Evolutionary conservation across 345 rosid genomes (phyloP).

Genomic region (Trapa incisa): DNA sequence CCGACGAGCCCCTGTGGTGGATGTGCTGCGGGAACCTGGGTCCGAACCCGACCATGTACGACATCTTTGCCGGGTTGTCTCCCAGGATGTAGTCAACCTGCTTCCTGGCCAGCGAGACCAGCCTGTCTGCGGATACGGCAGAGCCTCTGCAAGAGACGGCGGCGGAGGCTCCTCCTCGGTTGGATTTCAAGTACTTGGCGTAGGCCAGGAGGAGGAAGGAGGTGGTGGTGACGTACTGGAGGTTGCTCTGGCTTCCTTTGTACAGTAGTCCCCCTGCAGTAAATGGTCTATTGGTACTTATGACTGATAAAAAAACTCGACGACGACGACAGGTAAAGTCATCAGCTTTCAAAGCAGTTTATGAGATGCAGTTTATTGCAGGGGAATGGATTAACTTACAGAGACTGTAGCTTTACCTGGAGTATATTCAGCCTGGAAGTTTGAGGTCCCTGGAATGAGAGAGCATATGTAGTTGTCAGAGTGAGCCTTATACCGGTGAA

Average conservation of each 20-base stretch:
- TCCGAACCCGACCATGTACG: conserved; percentile 91
- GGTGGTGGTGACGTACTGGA: conserved; percentile 53
- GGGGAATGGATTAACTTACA: neutral
- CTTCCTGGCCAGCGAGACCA: conserved; percentile 40
- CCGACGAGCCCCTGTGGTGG: conserved; percentile 86
- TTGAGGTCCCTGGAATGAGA: conserved; percentile 42
- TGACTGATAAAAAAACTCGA: too few species aligned
- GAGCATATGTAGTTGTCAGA: conserved; percentile 67
- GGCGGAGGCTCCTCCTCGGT: conserved; percentile 13
- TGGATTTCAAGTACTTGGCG: conserved; percentile 42
- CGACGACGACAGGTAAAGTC: too few species aligned
- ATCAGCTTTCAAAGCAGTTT: neutral
- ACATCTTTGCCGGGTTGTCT: conserved; percentile 62
- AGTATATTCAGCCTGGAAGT: conserved; percentile 54
- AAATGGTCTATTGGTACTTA: neutral
- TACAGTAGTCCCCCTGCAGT: conserved; percentile 53
- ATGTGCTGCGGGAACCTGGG: conserved; percentile 53
- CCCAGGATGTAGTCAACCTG: conserved; percentile 86
- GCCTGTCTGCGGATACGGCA: conserved; percentile 23
- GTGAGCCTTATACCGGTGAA: conserved; percentile 44
- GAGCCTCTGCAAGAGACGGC: conserved; percentile 31
- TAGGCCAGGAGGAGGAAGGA: conserved; percentile 53
- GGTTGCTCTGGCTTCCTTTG: conserved; percentile 50
- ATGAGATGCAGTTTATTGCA: neutral
- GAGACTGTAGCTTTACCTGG: conserved; percentile 22